Conservation (phyloP, 805 yeast genomes). For the Starmerella floricola region DNA sequence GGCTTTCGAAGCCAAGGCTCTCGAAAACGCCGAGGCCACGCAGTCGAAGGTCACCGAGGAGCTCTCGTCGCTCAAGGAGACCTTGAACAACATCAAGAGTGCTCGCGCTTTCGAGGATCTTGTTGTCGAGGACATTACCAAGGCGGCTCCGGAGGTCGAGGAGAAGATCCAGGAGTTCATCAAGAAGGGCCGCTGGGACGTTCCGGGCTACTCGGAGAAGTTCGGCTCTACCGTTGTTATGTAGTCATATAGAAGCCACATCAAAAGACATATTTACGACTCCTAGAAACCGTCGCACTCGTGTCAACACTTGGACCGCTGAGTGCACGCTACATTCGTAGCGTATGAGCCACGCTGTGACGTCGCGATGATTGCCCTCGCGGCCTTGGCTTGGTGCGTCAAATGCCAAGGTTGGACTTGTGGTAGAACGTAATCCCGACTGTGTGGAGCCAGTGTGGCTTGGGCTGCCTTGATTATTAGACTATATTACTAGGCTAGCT, state of each 20-base stretch:
- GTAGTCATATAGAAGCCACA: conserved; percentile 28
- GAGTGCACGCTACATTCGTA: too few species aligned
- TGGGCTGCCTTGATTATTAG: too few species aligned
- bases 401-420: too few species aligned
- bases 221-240: conserved; percentile 93
- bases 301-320: too few species aligned
- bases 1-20: conserved; percentile 86
- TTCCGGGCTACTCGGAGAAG: conserved; percentile 97
- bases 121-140: conserved; percentile 85
- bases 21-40: conserved; percentile 89
- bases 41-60: conserved; percentile 81
- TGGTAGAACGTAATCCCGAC: too few species aligned
- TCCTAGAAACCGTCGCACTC: too few species aligned
- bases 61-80: conserved; percentile 70
- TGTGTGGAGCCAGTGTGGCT: too few species aligned
- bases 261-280: too few species aligned
- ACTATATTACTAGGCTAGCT: too few species aligned
- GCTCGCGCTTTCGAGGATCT: conserved; percentile 97
- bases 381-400: too few species aligned
- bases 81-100: conserved; percentile 83
- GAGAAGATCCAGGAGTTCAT: conserved; percentile 92
- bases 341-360: too few species aligned
- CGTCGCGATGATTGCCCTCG: too few species aligned
- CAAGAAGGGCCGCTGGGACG: conserved; percentile 93
- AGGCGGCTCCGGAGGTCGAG: conserved; percentile 96